Percentiles rank a stretch among this genome's conserved stretches.
Evolutionary conservation across 2,329 filamentous ascomycete species (phyloP).

Genomic region (Cladosporium sphaerospermum): DNA sequence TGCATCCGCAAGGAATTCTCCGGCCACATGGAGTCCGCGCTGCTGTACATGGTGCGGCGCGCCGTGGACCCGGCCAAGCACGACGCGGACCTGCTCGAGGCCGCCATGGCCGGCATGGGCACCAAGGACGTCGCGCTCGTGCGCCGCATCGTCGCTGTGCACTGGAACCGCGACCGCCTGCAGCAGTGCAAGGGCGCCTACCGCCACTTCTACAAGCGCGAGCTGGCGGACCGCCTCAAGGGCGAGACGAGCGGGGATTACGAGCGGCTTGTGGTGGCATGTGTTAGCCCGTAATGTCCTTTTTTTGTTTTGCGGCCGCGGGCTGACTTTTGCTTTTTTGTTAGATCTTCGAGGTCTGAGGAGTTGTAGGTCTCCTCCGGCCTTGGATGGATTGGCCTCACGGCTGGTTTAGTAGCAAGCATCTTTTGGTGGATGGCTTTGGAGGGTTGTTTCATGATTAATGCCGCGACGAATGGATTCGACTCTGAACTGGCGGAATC

Average conservation of each 20-base stretch:
- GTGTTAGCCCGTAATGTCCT: constrained; percentile 15
- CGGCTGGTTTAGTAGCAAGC: no score
- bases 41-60: constrained; percentile 70
- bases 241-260: constrained; percentile 85
- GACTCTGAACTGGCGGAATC: no score
- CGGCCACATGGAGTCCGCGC: constrained; percentile 83
- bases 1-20: constrained; percentile 78
- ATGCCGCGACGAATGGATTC: no score
- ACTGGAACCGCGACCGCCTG: constrained; percentile 75
- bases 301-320: not conserved
- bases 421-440: no score
- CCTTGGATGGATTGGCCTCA: not conserved
- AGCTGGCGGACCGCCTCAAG: constrained; percentile 63
- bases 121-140: constrained; percentile 81
- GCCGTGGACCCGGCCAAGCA: constrained; percentile 77
- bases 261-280: constrained; percentile 64
- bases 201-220: constrained; percentile 60
- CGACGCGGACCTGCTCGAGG: constrained; percentile 76
- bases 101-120: constrained; percentile 76
- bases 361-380: not conserved
- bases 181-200: constrained; percentile 75
- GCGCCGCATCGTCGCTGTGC: constrained; percentile 67
- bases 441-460: no score
- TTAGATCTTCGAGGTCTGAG: not conserved
- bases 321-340: not conserved